phyloP scores from a whole-genome alignment of 78 protist genomes.

The Polysphondylium violaceum region DNA sequence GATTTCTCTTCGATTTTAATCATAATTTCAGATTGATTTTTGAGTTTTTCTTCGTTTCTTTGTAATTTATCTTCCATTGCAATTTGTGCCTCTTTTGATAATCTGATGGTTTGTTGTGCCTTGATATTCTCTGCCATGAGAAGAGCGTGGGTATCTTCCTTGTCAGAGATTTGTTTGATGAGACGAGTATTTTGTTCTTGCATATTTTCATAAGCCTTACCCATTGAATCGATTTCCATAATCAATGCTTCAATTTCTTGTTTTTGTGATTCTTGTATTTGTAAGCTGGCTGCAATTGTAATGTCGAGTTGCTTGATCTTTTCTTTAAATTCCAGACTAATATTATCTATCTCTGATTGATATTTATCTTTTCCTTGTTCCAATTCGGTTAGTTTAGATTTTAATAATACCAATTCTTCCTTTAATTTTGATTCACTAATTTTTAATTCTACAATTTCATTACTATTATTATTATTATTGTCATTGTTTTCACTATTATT shows the following conservation, averaged over 20 bases:
- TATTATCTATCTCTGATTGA: neutral
- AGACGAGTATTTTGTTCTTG: constrained; percentile 61
- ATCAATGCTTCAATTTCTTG: constrained; percentile 61
- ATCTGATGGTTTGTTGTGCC: constrained; percentile 60
- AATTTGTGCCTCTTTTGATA: constrained; percentile 32
- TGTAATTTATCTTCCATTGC: constrained; percentile 28
- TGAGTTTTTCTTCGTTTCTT: constrained; percentile 50
- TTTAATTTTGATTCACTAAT: constrained; percentile 8
- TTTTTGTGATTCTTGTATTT: constrained; percentile 20
- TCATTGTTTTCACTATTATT: constrained; percentile 15
- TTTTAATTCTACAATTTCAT: constrained; percentile 6
- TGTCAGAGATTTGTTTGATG: constrained; percentile 50
- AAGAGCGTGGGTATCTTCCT: constrained; percentile 77
- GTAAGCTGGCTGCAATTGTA: neutral
- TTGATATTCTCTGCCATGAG: constrained; percentile 80
- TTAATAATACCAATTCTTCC: constrained; percentile 8
- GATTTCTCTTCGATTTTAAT: constrained; percentile 50
- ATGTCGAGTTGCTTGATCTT: constrained; percentile 8
- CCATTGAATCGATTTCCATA: constrained; percentile 68
- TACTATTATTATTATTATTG: neutral
- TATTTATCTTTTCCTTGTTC: neutral
- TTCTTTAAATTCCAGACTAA: neutral
- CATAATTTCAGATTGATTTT: constrained; percentile 42
- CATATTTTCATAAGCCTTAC: constrained; percentile 70
- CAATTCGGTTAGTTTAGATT: neutral